These are phyloP conservation scores for Candida ovalis DNA, from an alignment of 805 yeast genomes.

Conservation along the genomic window DNA sequence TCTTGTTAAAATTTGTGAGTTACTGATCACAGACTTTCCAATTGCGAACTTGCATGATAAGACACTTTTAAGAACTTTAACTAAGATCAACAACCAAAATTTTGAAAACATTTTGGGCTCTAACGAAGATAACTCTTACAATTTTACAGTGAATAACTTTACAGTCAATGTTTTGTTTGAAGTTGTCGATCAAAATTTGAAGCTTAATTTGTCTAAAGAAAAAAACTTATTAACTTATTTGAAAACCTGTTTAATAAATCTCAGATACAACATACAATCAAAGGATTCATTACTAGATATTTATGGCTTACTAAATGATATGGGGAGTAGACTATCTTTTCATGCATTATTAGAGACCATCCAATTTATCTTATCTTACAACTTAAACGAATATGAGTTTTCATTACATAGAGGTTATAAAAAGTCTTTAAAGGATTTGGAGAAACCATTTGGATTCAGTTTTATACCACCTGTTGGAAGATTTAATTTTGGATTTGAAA, in stretches of 20 bases:
- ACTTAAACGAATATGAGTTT: slow-evolving; percentile 16
- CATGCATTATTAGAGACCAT: slow-evolving; percentile 32
- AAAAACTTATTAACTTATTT: slow-evolving; percentile 18
- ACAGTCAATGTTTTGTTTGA: slow-evolving; percentile 28
- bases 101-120: slow-evolving; percentile 19
- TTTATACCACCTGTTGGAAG: slow-evolving; percentile 29
- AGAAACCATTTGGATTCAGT: slow-evolving; percentile 22
- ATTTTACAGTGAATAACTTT: slow-evolving; percentile 10
- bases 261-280: slow-evolving; percentile 18
- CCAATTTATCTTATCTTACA: slow-evolving; percentile 21
- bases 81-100: slow-evolving; percentile 18
- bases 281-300: slow-evolving; percentile 19
- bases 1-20: slow-evolving; percentile 15
- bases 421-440: slow-evolving; percentile 11
- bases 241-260: slow-evolving; percentile 15
- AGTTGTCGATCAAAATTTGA: slow-evolving; percentile 29
- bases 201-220: slow-evolving; percentile 23
- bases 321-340: slow-evolving; percentile 33
- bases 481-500: slow-evolving; percentile 25
- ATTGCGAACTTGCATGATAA: slow-evolving; percentile 9
- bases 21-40: slow-evolving; percentile 12
- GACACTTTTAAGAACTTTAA: slow-evolving; percentile 9
- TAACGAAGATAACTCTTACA: slow-evolving; percentile 13
- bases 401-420: slow-evolving; percentile 1
- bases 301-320: slow-evolving; percentile 20